Evolutionary conservation across 2,329 filamentous ascomycete species (phyloP).

Genomic region (Penicillium oxalicum): DNA sequence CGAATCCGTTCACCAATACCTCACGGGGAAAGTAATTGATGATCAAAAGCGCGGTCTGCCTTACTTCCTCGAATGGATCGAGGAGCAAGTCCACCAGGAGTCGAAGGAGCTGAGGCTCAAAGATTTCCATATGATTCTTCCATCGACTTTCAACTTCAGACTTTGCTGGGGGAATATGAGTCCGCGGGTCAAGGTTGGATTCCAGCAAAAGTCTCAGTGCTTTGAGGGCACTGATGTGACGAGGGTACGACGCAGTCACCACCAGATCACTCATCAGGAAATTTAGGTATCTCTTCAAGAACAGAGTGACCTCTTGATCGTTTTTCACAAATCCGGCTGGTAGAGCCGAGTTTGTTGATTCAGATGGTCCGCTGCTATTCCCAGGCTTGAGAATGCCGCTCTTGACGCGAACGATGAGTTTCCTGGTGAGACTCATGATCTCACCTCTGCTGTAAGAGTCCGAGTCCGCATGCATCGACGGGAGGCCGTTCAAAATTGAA

Average conservation of each 20-base stretch:
- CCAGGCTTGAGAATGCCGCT: conserved; percentile 50
- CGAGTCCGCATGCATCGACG: conserved; percentile 70
- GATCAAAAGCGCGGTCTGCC: conserved; percentile 49
- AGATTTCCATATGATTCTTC: conserved; percentile 44
- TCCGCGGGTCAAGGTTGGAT: conserved; percentile 57
- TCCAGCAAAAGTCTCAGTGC: conserved; percentile 62
- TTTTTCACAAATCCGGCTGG: conserved; percentile 36
- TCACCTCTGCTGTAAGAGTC: conserved; percentile 84
- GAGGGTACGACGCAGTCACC: conserved; percentile 80
- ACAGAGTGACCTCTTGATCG: conserved; percentile 48
- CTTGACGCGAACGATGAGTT: conserved; percentile 69
- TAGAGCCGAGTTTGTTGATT: conserved; percentile 11
- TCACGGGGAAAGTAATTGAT: conserved; percentile 36
- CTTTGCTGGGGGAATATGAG: conserved; percentile 41
- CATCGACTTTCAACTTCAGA: conserved; percentile 47
- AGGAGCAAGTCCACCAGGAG: conserved; percentile 72
- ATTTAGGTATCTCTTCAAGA: conserved; percentile 66
- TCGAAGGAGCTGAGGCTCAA: conserved; percentile 38
- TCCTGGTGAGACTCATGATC: conserved; percentile 65
- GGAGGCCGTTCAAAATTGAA: conserved; percentile 60
- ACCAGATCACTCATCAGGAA: conserved; percentile 70
- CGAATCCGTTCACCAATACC: conserved; percentile 18
- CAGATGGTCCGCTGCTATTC: conserved; percentile 21
- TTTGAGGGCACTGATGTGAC: conserved; percentile 75
- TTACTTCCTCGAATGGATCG: conserved; percentile 90